Percentiles rank a stretch among this genome's conserved stretches.
Conservation (phyloP, 78 protist genomes). For the Dictyostelium capitatum region DNA sequence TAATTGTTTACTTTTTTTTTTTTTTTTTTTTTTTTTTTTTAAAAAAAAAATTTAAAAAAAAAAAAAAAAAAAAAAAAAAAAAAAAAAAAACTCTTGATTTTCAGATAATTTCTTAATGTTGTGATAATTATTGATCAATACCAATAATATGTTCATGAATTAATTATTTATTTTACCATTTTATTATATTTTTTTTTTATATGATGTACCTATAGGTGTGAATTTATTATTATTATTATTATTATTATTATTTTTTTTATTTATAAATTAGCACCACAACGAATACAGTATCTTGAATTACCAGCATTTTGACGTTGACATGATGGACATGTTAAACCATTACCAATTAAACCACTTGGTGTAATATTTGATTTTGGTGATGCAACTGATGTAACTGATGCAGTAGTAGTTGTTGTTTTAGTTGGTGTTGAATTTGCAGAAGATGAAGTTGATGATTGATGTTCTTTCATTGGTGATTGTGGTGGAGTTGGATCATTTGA, state of each 20-base stretch:
- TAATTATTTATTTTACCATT: too few species aligned
- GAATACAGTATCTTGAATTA: slow-evolving; percentile 42
- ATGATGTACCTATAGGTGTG: too few species aligned
- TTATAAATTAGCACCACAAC: slow-evolving; percentile 40
- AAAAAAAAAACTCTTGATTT: too few species aligned
- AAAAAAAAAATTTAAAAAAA: too few species aligned
- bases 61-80: too few species aligned
- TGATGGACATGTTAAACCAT: slow-evolving; percentile 60
- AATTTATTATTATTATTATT: not conserved
- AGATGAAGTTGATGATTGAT: slow-evolving; percentile 23
- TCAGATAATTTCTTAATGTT: too few species aligned
- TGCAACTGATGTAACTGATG: slow-evolving; percentile 2
- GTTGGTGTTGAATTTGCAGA: slow-evolving; percentile 29
- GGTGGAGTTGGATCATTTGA: slow-evolving; percentile 13
- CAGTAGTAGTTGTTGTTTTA: not conserved
- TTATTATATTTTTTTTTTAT: too few species aligned
- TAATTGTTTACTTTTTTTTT: too few species aligned
- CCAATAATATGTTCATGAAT: too few species aligned
- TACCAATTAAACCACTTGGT: slow-evolving; percentile 39
- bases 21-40: too few species aligned
- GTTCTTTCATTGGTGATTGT: slow-evolving; percentile 26
- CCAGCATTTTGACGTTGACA: slow-evolving; percentile 45
- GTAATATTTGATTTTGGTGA: not conserved
- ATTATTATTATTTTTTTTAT: not conserved
- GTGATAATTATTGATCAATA: too few species aligned